Base-by-base conservation (phyloP, 176 grass and related monocot genomes). In the Zoysia pacifica region DNA sequence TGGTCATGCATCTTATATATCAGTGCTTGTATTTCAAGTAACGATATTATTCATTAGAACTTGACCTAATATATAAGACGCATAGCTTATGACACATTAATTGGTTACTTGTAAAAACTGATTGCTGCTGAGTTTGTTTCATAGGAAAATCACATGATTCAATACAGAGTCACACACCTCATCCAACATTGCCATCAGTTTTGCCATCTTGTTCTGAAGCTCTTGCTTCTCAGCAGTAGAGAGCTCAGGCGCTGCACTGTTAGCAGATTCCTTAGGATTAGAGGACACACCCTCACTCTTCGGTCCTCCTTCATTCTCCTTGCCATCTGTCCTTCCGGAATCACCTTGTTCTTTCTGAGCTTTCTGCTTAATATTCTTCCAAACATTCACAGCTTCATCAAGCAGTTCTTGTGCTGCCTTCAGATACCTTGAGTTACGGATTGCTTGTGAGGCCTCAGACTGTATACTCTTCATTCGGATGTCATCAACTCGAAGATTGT, bases 171-270 rank as follows among this genome's bases (percentile, higher is more conserved):
- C 69, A 81, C 82, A 5, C 51, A 99, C 97, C 93, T 99, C 93
- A 88, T 99, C 97, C 64, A 99, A 70, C 93, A 99, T 99, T 2
- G 84, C 84, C 75, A 99, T 85, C 73, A 99, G 84, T 77, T 95
- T 96, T 13, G 88, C 79, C 90, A 96, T 84, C 85, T 96, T 99
- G 69, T 96, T 99, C 76, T 99, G 97, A 79, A 99, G 97, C 36
- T 99, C 97, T 84, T 96, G 93, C 78, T 90, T 99, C 73, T 99
- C 97, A 77, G 97, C 93, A 43, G 88, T 85, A 53, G 90, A 91
- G 74, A 99, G 84, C 69, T 99, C 97, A 53, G 74, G 80, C 47
- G 80, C 53, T 11, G 78, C 85, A 67, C 72, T 81, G 15, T 78
- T 82, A 14, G 80, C 72, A 28, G 88, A 79, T 53, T 91, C 97